Evolutionary conservation across 805 yeast genomes (phyloP), one percentile per base, ranked within the genome.

Genomic region (Saccharomycopsis malanga): DNA sequence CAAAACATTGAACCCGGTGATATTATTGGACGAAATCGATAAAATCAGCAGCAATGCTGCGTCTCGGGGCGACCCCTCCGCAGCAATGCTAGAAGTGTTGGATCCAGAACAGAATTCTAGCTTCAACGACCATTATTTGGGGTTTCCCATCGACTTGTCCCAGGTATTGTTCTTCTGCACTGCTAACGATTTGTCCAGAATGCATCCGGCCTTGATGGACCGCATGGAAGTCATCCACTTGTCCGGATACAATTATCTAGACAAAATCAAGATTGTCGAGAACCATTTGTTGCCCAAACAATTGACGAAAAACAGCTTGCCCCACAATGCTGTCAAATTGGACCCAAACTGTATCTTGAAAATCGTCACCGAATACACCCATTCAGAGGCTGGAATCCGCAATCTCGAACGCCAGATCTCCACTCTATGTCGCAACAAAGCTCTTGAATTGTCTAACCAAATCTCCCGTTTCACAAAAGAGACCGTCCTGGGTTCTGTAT

Each of bases 101-200:
- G 96, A 87, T 58, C 96, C 96, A 0, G 96, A 87, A 61, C 96
- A 87, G 60, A 87, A 87, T 62, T 64, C 68, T 30, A 69, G 76
- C 27, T 87, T 87, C 63, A 76, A 74, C 34, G 96, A 87, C 64
- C 94, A 86, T 61, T 87, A 84, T 61, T 64, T 87, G 45, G 93
- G 93, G 4, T 83, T 87, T 65, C 95, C 95, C 0, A 71, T 87
- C 18, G 95, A 87, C 59, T 66, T 87, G 54, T 83, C 94, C 4
- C 85, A 84, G 55, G 83, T 85, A 12, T 66, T 86, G 18, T 87
- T 87, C 58, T 74, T 87, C 44, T 89, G 95, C 56, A 87, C 96
- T 1, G 91, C 95, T 9, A 87, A 87, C 61, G 83, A 84, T 49
- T 72, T 82, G 23, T 73, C 77, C 54, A 75, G 79, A 20, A 73